A percentile compares a stretch with the other conserved stretches of the same genome.
Evolutionary conservation across 2,329 filamentous ascomycete species (phyloP).

Genomic region (Colletotrichum sp.): DNA sequence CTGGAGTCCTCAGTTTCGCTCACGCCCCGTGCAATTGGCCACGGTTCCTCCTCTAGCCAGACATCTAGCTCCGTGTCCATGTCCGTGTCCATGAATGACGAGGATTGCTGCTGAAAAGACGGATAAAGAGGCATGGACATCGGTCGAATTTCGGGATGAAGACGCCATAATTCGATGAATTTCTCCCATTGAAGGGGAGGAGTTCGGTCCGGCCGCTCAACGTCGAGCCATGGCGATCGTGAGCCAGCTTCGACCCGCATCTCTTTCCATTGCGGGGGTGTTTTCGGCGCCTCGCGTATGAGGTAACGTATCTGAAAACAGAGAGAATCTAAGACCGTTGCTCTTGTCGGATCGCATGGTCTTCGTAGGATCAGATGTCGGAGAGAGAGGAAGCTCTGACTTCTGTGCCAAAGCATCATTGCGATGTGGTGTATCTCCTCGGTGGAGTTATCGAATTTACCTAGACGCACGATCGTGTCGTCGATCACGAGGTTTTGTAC

Average conservation of each 20-base stretch:
- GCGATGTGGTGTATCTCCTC: not conserved
- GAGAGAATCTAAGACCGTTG: not conserved
- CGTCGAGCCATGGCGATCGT: rapidly evolving
- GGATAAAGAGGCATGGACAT: rapidly evolving
- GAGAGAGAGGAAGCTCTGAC: not conserved
- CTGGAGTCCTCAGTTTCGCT: not conserved
- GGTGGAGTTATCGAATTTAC: rapidly evolving
- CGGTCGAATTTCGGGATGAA: rapidly evolving
- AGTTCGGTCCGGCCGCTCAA: rapidly evolving
- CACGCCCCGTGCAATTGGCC: rapidly evolving
- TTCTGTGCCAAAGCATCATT: not conserved
- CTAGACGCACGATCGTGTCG: rapidly evolving
- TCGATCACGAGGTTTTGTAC: not conserved
- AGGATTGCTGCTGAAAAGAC: rapidly evolving
- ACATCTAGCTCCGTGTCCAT: rapidly evolving
- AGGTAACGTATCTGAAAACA: rapidly evolving
- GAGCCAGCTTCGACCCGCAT: not conserved
- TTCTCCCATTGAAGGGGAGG: rapidly evolving
- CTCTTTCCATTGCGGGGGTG: not conserved
- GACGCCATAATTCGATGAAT: rapidly evolving
- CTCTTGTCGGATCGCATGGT: rapidly evolving
- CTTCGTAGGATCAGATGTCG: rapidly evolving
- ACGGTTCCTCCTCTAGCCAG: not conserved
- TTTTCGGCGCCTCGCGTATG: not conserved
- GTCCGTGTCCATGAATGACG: rapidly evolving